Base-by-base conservation (phyloP, 441 rosid genomes). In the Corymbia citriodora region DNA sequence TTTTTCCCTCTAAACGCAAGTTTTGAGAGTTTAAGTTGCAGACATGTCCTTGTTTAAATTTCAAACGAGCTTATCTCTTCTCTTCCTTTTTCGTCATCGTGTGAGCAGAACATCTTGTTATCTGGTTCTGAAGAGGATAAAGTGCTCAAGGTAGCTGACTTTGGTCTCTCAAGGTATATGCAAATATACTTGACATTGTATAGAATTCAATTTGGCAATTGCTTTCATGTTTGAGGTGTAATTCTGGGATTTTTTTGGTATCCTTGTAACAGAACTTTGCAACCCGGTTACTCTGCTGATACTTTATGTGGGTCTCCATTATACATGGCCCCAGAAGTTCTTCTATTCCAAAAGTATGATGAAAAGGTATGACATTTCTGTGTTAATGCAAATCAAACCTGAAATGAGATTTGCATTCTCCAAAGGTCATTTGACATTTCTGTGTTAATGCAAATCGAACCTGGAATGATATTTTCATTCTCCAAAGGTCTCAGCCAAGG, bases 271-370 rank as follows among this genome's bases (percentile, higher is more conserved):
- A 96, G 97, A 88, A 92, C 87, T 40, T 79, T 96, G 63, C 85
- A 79, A 49, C 94, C 94, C 0, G 95, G 95, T 29, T 91, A 91
- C 87, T 92, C 93, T 92, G 94, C 91, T 6, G 95, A 94, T 90
- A 95, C 91, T 54, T 96, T 94, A 17, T 96, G 97, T 87, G 97
- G 97, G 15, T 92, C 98, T 88, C 96, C 96, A 8, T 91, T 93
- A n/a, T 96, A 95, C 91, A 95, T 96, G 97, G 97, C 97, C 87
- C 97, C 97, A 81, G 96, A 96, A 91, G 96, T 96, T 93, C 96
- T 96, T 90, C 95, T 94, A 90, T 96, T 96, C 91, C 96, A 94
- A 65, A 91, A 90, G 70, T 96, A 95, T 89, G 94, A 96, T 91
- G 94, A 93, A 68, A 96, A 96, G 95, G 97, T 96, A 89, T 55